Evolutionary conservation across 352 stramenopile genomes (phyloP).

Genomic region (Globisporangium nunn): DNA sequence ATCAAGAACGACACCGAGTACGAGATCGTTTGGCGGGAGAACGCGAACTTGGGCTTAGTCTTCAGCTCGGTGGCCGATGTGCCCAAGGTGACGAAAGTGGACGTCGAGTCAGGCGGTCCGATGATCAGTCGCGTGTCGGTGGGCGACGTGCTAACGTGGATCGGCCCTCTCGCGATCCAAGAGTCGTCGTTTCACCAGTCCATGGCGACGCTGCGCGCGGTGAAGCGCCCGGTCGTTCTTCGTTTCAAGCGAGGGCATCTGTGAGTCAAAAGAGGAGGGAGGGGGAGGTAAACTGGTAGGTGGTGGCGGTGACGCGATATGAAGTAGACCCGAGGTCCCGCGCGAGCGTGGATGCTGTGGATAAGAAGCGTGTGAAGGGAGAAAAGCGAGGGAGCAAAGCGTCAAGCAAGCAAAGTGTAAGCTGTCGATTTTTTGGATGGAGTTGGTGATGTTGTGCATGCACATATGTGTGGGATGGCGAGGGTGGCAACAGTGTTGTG

Average conservation of each 20-base stretch:
- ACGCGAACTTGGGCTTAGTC: slow-evolving; percentile 74
- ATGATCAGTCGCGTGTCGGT: slow-evolving; percentile 68
- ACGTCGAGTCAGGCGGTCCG: slow-evolving; percentile 63
- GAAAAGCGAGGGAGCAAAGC: background rate
- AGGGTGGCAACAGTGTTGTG: too few relatives aligned
- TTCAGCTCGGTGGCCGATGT: slow-evolving; percentile 77
- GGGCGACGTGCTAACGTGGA: slow-evolving; percentile 71
- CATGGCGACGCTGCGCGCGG: slow-evolving; percentile 74
- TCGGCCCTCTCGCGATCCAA: slow-evolving; percentile 71
- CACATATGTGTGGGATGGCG: background rate
- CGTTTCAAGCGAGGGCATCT: slow-evolving; percentile 55
- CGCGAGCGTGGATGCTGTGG: background rate
- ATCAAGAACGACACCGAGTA: slow-evolving; percentile 66
- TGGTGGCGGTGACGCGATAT: slow-evolving; percentile 5
- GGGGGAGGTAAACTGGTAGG: slow-evolving; percentile 7
- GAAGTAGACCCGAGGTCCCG: slow-evolving; percentile 6
- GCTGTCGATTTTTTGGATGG: slow-evolving; percentile 12
- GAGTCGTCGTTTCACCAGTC: slow-evolving; percentile 78
- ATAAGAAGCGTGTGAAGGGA: background rate
- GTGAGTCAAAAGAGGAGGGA: slow-evolving; percentile 1
- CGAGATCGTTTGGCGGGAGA: slow-evolving; percentile 81
- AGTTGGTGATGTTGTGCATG: background rate
- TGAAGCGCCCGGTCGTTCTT: slow-evolving; percentile 78
- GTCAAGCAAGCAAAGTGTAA: slow-evolving; percentile 6
- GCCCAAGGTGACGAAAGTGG: slow-evolving; percentile 78